A percentile compares a stretch with the other conserved stretches of the same genome.
These are phyloP conservation scores for Purpureocillium lavendulum DNA, from an alignment of 2,329 filamentous ascomycete genomes.

Conservation along the genomic window DNA sequence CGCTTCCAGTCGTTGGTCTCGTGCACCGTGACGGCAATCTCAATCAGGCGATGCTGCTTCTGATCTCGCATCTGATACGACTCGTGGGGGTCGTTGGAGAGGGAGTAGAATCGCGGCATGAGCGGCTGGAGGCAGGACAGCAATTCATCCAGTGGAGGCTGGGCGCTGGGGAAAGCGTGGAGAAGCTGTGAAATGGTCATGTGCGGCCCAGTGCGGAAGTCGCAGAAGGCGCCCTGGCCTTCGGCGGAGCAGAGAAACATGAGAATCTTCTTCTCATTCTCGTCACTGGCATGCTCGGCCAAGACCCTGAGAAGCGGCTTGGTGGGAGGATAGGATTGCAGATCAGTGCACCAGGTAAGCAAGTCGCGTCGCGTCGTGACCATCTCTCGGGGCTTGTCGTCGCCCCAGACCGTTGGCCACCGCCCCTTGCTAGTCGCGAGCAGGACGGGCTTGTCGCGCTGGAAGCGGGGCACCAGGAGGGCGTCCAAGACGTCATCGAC, in stretches of 20 bases:
- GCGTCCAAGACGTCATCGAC: slow-evolving; percentile 82
- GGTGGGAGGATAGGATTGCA: slow-evolving; percentile 86
- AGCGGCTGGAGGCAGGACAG: slow-evolving; percentile 75
- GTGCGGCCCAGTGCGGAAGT: slow-evolving; percentile 83
- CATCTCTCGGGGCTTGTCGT: slow-evolving; percentile 77
- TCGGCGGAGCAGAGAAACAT: slow-evolving; percentile 80
- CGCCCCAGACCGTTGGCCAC: slow-evolving; percentile 98
- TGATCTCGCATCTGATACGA: slow-evolving; percentile 59
- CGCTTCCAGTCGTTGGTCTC: slow-evolving; percentile 72
- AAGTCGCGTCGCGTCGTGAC: slow-evolving; percentile 83
- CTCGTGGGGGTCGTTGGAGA: slow-evolving; percentile 91
- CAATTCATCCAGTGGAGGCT: slow-evolving; percentile 76
- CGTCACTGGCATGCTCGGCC: slow-evolving; percentile 72
- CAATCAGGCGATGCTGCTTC: slow-evolving; percentile 71
- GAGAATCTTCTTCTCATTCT: slow-evolving; percentile 82
- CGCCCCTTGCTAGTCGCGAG: slow-evolving; percentile 73
- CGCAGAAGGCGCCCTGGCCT: slow-evolving; percentile 87
- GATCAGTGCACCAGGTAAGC: slow-evolving; percentile 91
- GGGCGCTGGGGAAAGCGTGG: slow-evolving; percentile 82
- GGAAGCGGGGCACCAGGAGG: slow-evolving; percentile 70
- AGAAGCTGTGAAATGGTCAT: slow-evolving; percentile 81
- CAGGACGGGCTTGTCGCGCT: slow-evolving; percentile 75
- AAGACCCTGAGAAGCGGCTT: slow-evolving; percentile 80
- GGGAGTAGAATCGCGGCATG: slow-evolving; percentile 97
- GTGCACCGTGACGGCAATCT: slow-evolving; percentile 95